phyloP scores from a whole-genome alignment of 1,284 basidiomycete genomes.

The Sporisorium graminicola region DNA sequence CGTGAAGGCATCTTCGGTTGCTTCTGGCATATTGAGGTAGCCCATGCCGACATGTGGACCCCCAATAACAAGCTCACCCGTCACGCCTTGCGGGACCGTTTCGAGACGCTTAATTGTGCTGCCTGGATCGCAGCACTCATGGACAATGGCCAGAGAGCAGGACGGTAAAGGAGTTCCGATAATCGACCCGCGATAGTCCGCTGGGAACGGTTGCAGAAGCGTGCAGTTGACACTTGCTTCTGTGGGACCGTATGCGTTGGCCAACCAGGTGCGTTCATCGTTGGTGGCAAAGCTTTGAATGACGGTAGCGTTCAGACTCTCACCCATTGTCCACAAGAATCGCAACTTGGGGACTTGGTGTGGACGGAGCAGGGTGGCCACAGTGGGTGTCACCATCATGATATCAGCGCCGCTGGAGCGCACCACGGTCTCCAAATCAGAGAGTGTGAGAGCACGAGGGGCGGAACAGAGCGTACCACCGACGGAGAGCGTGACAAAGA shows the following conservation, averaged over 20 bases:
- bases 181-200: conserved; percentile 27
- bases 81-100: conserved; percentile 11
- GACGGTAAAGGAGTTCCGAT: conserved; percentile 23
- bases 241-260: conserved; percentile 37
- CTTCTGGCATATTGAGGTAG: conserved; percentile 21
- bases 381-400: conserved; percentile 44
- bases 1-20: conserved; percentile 19
- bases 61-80: conserved; percentile 31
- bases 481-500: conserved; percentile 24
- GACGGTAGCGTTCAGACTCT: conserved; percentile 20
- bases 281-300: conserved; percentile 20
- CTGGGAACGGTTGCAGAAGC: conserved; percentile 23
- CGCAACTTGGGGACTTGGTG: conserved; percentile 14
- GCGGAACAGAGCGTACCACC: conserved; percentile 34
- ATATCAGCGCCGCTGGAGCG: conserved; percentile 18
- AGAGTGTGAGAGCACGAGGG: conserved; percentile 19
- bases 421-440: conserved; percentile 25
- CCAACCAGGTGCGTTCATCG: conserved; percentile 7
- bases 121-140: background rate
- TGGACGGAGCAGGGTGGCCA: conserved; percentile 24
- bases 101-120: background rate
- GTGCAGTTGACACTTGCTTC: conserved; percentile 40
- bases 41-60: conserved; percentile 31
- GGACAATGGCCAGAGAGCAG: conserved; percentile 25
- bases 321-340: conserved; percentile 39